These are phyloP conservation scores for Quercus alba DNA, from an alignment of 306 rosid species.

Conservation along the genomic window DNA sequence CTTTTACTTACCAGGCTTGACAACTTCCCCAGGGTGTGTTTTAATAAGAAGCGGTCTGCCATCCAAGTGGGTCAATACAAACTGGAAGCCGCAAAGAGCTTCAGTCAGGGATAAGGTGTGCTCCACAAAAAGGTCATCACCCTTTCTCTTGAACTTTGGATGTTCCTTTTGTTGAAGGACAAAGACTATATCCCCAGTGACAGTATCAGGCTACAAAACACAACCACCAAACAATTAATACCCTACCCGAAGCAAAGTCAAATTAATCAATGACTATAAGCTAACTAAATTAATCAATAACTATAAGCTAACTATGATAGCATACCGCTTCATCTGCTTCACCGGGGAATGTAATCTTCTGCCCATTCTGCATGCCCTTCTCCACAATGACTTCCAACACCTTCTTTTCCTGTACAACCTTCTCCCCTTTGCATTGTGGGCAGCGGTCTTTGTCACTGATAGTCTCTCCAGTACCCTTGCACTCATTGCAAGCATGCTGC, in stretches of 20 bases:
- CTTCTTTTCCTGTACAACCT: conserved; percentile 80
- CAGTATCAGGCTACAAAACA: conserved; percentile 67
- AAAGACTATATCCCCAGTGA: conserved; percentile 78
- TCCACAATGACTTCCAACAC: conserved; percentile 74
- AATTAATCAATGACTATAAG: neutral
- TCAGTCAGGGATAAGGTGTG: conserved; percentile 68
- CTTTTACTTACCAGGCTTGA: conserved; percentile 55
- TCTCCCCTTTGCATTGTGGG: conserved; percentile 76
- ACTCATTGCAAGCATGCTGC: conserved; percentile 87
- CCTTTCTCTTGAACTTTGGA: conserved; percentile 71
- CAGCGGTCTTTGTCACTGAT: conserved; percentile 75
- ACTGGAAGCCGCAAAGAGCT: conserved; percentile 75
- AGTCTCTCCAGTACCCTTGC: conserved; percentile 88
- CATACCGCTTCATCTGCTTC: conserved; percentile 89
- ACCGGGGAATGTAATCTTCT: conserved; percentile 86
- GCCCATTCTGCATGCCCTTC: conserved; percentile 90
- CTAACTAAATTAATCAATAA: neutral
- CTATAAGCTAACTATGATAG: neutral
- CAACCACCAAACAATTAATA: neutral
- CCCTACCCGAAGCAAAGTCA: neutral
- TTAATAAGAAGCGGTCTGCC: conserved; percentile 59
- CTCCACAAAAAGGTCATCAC: conserved; percentile 70
- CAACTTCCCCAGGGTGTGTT: conserved; percentile 67
- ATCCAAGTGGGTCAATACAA: conserved; percentile 62
- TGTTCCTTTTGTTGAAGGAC: conserved; percentile 77